A percentile compares a stretch with the other conserved stretches of the same genome.
These are phyloP conservation scores for Kwoniella europaea DNA, from an alignment of 768 basidiomycete species.

Conservation along the genomic window DNA sequence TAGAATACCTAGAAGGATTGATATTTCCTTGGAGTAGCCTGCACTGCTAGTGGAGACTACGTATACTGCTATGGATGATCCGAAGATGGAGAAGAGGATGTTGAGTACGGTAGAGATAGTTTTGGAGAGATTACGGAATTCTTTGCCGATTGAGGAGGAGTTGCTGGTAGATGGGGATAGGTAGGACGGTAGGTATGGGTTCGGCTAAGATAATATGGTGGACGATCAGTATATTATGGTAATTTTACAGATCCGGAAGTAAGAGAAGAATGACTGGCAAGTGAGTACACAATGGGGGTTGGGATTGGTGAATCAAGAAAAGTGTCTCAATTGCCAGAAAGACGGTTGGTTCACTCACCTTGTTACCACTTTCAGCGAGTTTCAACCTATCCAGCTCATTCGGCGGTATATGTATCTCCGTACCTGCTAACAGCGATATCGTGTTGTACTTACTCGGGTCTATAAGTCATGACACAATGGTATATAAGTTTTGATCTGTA, in stretches of 20 bases:
- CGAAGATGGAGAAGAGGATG: constrained; percentile 51
- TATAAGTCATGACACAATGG: neutral
- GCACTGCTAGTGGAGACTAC: constrained; percentile 35
- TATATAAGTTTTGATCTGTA: no score
- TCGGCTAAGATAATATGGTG: constrained; percentile 11
- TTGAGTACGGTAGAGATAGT: constrained; percentile 44
- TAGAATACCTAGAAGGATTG: constrained; percentile 35
- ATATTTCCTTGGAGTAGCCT: constrained; percentile 38
- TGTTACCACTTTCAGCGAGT: constrained; percentile 32
- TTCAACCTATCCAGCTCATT: constrained; percentile 27
- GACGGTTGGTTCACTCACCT: constrained; percentile 20
- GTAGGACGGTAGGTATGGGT: constrained; percentile 44
- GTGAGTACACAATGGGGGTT: no score
- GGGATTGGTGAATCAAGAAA: no score
- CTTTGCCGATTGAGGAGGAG: constrained; percentile 31
- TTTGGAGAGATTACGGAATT: constrained; percentile 36
- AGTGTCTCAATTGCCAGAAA: no score
- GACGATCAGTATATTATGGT: no score
- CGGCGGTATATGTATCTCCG: constrained; percentile 43
- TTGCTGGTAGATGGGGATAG: constrained; percentile 28
- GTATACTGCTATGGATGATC: constrained; percentile 45
- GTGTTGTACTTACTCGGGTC: constrained; percentile 21
- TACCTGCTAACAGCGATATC: constrained; percentile 45
- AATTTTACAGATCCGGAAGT: no score
- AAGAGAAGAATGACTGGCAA: no score